These are phyloP conservation scores for Carex scoparia DNA, from an alignment of 176 grass and related monocot genomes.

Conservation along the genomic window DNA sequence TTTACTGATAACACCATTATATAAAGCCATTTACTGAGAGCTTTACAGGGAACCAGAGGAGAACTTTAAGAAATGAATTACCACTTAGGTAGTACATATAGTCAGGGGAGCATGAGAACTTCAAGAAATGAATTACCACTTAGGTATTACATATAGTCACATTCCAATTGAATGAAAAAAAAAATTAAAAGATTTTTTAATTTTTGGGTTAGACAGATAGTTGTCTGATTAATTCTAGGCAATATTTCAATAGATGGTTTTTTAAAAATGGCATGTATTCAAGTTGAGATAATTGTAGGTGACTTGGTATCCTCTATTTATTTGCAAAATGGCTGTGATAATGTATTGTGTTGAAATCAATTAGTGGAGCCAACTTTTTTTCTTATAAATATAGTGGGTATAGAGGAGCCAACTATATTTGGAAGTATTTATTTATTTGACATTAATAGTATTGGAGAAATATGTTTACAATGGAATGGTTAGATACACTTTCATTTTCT, in stretches of 20 bases:
- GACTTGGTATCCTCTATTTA: no score
- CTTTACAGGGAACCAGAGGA: not conserved
- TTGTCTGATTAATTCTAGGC: not conserved
- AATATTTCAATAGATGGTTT: no score
- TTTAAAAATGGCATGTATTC: no score
- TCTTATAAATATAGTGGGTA: no score
- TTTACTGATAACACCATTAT: not conserved
- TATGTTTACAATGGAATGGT: not conserved
- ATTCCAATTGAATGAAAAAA: not conserved
- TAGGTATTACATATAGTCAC: not conserved
- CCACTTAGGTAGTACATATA: not conserved
- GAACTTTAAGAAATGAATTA: not conserved
- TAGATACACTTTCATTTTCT: not conserved
- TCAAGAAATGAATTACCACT: not conserved
- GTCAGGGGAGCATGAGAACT: not conserved
- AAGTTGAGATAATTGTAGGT: no score
- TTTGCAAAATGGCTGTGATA: no score
- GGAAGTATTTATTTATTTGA: no score
- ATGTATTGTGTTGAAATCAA: no score
- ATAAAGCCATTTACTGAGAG: not conserved
- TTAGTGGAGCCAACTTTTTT: not conserved
- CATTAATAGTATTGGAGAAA: not conserved
- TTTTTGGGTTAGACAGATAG: not conserved
- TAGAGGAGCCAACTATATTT: not conserved
- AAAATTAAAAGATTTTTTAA: not conserved